A percentile compares a stretch with the other conserved stretches of the same genome.
phyloP scores from a whole-genome alignment of 2,329 filamentous ascomycete genomes.

The Zymoseptoria passerinii region DNA sequence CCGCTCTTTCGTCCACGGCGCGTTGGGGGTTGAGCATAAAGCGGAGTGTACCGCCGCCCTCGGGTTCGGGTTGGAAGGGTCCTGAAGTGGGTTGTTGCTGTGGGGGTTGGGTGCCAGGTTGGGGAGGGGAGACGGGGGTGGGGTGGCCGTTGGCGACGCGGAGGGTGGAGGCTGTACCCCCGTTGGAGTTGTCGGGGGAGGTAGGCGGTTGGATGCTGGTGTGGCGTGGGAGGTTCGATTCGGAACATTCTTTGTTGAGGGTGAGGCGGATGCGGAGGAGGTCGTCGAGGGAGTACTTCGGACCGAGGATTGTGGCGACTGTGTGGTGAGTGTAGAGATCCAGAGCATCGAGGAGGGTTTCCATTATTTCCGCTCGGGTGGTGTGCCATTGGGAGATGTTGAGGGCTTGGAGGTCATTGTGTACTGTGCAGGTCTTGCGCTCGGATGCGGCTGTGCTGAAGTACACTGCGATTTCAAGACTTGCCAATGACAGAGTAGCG shows the following conservation, averaged over 20 bases:
- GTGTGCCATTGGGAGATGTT: conserved; percentile 42
- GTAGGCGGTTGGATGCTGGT: conserved; percentile 30
- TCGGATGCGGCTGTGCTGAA: conserved; percentile 35
- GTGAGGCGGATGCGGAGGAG: conserved; percentile 83
- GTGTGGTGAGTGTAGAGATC: conserved; percentile 87
- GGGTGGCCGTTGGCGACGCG: conserved; percentile 28
- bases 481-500: conserved; percentile 73
- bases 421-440: conserved; percentile 13
- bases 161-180: conserved; percentile 22
- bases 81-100: conserved; percentile 10
- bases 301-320: conserved; percentile 64
- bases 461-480: conserved; percentile 70
- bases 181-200: conserved; percentile 29
- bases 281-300: conserved; percentile 61
- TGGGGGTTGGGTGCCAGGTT: conserved; percentile 16
- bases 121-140: conserved; percentile 28
- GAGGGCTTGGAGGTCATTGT: conserved; percentile 30
- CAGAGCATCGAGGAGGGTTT: conserved; percentile 82
- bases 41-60: conserved; percentile 59
- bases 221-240: conserved; percentile 53
- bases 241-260: conserved; percentile 72
- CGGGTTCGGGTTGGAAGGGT: conserved; percentile 17
- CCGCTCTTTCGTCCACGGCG: conserved; percentile 61
- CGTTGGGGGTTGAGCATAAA: conserved; percentile 80
- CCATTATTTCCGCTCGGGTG: conserved; percentile 45